Conservation (phyloP, 2,329 filamentous ascomycete species). For the Laburnicola sp. region DNA sequence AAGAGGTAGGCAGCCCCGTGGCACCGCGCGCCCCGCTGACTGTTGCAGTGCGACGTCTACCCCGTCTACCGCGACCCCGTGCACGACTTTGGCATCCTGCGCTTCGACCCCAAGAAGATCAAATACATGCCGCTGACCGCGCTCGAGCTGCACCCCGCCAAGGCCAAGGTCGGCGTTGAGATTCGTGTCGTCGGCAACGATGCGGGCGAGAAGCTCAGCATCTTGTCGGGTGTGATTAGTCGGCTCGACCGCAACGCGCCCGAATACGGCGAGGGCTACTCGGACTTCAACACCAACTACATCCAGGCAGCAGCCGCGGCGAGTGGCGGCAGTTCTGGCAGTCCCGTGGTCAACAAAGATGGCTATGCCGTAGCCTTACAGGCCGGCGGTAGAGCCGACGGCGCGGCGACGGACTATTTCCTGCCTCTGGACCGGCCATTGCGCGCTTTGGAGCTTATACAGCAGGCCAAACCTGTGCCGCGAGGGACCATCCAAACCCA, state of each 20-base stretch:
- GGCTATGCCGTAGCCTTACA: slow-evolving; percentile 90
- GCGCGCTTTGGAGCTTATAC: slow-evolving; percentile 83
- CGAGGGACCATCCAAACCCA: slow-evolving; percentile 97
- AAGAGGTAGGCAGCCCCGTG: slow-evolving; percentile 59
- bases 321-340: slow-evolving; percentile 96
- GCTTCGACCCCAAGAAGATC: slow-evolving; percentile 93
- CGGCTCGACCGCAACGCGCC: slow-evolving; percentile 94
- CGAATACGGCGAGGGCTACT: slow-evolving; percentile 96
- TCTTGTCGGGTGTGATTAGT: slow-evolving; percentile 95
- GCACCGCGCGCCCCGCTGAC: slow-evolving; percentile 12
- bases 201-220: slow-evolving; percentile 97
- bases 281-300: slow-evolving; percentile 95
- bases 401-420: slow-evolving; percentile 97
- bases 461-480: slow-evolving; percentile 72
- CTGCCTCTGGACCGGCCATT: slow-evolving; percentile 88
- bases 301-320: slow-evolving; percentile 97
- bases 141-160: slow-evolving; percentile 78
- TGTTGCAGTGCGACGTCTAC: slow-evolving; percentile 79
- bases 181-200: slow-evolving; percentile 98
- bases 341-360: slow-evolving; percentile 94
- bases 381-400: slow-evolving; percentile 89
- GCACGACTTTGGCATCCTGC: slow-evolving; percentile 95
- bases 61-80: slow-evolving; percentile 98
- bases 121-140: slow-evolving; percentile 93
- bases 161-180: slow-evolving; percentile 85